Conservation (phyloP, 2,329 filamentous ascomycete genomes). For the Davidsoniella virescens region DNA sequence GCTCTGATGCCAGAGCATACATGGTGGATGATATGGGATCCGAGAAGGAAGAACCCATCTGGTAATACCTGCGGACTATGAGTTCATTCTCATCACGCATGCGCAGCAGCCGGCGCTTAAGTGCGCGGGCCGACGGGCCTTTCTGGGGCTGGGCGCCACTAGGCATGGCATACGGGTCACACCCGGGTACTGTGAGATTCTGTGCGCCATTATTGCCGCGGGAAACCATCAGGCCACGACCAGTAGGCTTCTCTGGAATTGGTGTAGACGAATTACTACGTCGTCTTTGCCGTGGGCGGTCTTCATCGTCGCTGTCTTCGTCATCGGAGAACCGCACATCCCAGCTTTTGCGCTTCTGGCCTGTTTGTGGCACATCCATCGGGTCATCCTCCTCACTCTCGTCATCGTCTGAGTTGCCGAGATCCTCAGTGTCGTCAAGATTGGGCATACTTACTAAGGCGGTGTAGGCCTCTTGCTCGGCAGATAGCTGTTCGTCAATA, state of each 20-base stretch:
- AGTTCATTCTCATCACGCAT: conserved; percentile 63
- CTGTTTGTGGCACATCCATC: conserved; percentile 26
- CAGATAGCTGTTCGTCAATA: conserved; percentile 63
- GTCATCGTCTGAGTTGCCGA: conserved; percentile 41
- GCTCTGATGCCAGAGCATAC: conserved; percentile 85
- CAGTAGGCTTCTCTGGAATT: conserved; percentile 44
- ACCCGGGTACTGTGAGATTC: conserved; percentile 25
- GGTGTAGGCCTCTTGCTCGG: conserved; percentile 68
- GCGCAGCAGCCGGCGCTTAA: conserved; percentile 57
- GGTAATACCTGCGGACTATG: conserved; percentile 68
- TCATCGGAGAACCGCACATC: conserved; percentile 56
- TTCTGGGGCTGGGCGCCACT: conserved; percentile 38
- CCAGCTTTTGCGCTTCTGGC: conserved; percentile 63
- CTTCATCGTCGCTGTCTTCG: conserved; percentile 44
- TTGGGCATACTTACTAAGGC: conserved; percentile 85
- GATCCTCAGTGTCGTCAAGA: conserved; percentile 57
- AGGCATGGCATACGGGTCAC: conserved; percentile 35
- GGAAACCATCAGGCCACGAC: conserved; percentile 42
- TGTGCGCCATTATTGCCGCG: conserved; percentile 24
- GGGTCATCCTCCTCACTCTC: conserved; percentile 43
- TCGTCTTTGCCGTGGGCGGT: conserved; percentile 62
- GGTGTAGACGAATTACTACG: conserved; percentile 72
- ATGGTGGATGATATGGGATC: conserved; percentile 90
- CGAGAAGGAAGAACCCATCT: conserved; percentile 74
- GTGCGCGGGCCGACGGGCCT: conserved; percentile 43